A percentile compares a stretch with the other conserved stretches of the same genome.
Evolutionary conservation across 2,329 filamentous ascomycete species (phyloP).

Genomic region (Peltaster fructicola): DNA sequence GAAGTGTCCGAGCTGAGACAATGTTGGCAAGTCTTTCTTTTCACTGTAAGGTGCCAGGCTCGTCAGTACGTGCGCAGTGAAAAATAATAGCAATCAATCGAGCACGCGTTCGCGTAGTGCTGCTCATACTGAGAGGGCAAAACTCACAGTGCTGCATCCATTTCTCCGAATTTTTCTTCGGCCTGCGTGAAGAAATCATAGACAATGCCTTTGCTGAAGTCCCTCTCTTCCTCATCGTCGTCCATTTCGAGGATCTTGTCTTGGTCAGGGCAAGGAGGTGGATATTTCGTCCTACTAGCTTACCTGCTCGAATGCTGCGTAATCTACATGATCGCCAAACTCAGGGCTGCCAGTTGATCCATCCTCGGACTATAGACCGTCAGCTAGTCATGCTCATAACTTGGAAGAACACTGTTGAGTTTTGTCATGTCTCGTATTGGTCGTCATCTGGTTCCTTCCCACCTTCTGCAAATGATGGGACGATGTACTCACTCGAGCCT

Average conservation of each 20-base stretch:
- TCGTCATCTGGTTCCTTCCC: too few species aligned
- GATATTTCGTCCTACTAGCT: conserved; percentile 1
- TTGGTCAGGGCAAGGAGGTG: not conserved
- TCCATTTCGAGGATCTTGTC: conserved; percentile 82
- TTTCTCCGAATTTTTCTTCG: conserved; percentile 65
- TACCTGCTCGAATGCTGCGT: conserved; percentile 60
- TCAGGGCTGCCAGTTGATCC: conserved; percentile 36
- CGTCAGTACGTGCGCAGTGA: conserved; percentile 5
- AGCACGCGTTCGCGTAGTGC: too few species aligned
- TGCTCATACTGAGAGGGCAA: too few species aligned
- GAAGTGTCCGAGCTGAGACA: conserved; percentile 82
- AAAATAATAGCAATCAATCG: conserved; percentile 2
- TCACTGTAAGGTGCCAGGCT: conserved; percentile 34
- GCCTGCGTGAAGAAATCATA: conserved; percentile 88
- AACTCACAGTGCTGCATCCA: conserved; percentile 67
- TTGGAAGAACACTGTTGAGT: conserved; percentile 1
- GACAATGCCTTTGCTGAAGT: conserved; percentile 81
- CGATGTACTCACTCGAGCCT: too few species aligned
- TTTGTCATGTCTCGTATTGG: too few species aligned
- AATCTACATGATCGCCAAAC: conserved; percentile 62
- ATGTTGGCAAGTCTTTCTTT: conserved; percentile 48
- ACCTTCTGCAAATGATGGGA: too few species aligned
- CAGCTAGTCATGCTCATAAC: too few species aligned
- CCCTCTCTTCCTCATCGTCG: conserved; percentile 65
- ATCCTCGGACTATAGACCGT: conserved; percentile 28